Conservation (phyloP, 192 early-diverging fungal species). For the Coemansia sp. region DNA sequence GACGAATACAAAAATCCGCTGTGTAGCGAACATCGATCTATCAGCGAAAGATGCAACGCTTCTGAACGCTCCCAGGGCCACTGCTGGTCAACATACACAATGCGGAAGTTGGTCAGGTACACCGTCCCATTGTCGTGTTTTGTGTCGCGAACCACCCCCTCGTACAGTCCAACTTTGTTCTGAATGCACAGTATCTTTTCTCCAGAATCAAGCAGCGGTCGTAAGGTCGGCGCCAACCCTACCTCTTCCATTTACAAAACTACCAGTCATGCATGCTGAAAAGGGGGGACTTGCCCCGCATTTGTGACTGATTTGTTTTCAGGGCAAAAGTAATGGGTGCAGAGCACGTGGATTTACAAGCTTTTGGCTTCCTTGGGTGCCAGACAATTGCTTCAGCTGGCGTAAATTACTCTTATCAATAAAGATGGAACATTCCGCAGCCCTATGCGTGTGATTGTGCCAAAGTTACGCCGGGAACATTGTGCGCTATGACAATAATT, state of each 20-base stretch:
- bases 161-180: constrained; percentile 49
- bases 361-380: no score
- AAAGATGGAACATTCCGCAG: no score
- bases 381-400: no score
- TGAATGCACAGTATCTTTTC: constrained; percentile 48
- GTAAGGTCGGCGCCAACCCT: constrained; percentile 46
- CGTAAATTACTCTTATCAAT: no score
- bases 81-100: constrained; percentile 77
- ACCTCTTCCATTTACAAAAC: constrained; percentile 32
- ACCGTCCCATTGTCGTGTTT: constrained; percentile 71
- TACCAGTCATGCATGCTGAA: neutral
- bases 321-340: neutral
- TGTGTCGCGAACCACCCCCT: constrained; percentile 42
- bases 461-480: no score
- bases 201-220: constrained; percentile 41
- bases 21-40: constrained; percentile 42
- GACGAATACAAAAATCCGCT: constrained; percentile 50
- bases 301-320: neutral
- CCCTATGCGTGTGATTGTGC: no score
- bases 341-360: neutral
- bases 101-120: constrained; percentile 70
- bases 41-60: constrained; percentile 50
- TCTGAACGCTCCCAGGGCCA: constrained; percentile 58
- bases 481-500: no score
- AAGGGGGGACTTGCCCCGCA: neutral